Percentiles rank a stretch among this genome's conserved stretches.
Evolutionary conservation across 1,284 basidiomycete species (phyloP).

Genomic region (Vanrija sp.): DNA sequence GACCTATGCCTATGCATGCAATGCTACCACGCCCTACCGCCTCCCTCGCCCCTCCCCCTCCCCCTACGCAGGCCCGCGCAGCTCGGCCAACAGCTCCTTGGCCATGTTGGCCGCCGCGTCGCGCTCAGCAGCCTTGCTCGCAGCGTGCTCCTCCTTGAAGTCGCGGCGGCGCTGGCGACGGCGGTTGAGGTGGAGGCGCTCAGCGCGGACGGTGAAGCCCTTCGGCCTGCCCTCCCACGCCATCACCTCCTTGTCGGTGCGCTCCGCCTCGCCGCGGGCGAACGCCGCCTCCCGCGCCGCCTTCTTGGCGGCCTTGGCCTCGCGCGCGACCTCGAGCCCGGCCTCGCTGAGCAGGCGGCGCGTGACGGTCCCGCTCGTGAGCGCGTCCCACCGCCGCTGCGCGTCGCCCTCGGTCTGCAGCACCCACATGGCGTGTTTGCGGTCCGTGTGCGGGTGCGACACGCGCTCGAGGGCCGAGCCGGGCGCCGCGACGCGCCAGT

Average conservation of each 20-base stretch:
- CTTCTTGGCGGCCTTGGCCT: not conserved
- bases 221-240: constrained; percentile 27
- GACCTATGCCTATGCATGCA: constrained; percentile 3
- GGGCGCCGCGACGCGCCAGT: not conserved
- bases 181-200: constrained; percentile 34
- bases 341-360: not conserved
- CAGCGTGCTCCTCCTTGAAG: constrained; percentile 24
- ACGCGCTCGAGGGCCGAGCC: not conserved
- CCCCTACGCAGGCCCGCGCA: constrained; percentile 1
- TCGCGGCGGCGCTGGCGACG: constrained; percentile 23
- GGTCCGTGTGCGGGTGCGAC: not conserved
- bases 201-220: constrained; percentile 29
- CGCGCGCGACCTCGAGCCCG: not conserved
- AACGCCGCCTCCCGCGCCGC: not conserved
- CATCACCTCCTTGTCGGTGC: constrained; percentile 25
- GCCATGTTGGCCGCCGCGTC: no score
- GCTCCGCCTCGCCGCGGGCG: not conserved
- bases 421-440: constrained; percentile 9
- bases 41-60: not conserved
- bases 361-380: not conserved
- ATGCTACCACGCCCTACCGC: not conserved
- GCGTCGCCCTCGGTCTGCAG: not conserved
- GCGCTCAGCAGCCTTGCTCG: constrained; percentile 6
- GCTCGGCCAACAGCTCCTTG: not conserved
- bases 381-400: not conserved